Conservation (phyloP, 2,329 filamentous ascomycete species). For the Curvularia spicifera region DNA sequence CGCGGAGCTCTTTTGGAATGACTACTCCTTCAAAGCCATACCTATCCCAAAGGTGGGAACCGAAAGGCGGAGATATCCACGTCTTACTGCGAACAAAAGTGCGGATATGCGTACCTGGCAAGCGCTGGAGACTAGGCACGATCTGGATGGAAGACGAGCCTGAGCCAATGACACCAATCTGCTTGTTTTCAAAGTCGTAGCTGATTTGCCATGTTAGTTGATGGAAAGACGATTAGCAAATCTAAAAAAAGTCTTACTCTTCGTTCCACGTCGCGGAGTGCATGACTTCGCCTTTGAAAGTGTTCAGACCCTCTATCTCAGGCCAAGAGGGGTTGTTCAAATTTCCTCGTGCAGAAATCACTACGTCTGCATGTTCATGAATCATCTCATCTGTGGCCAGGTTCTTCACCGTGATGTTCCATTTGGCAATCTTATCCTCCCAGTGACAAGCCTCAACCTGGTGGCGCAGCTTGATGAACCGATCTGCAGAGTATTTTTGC, state of each 20-base stretch:
- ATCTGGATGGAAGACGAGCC: conserved; percentile 52
- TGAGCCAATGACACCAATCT: conserved; percentile 46
- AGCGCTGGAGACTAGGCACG: conserved; percentile 48
- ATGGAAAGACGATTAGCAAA: background rate
- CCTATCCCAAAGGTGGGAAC: conserved; percentile 37
- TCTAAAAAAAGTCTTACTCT: conserved; percentile 22
- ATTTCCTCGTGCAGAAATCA: conserved; percentile 43
- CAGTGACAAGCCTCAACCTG: conserved; percentile 45
- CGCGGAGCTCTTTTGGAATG: conserved; percentile 35
- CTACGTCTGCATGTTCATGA: conserved; percentile 37
- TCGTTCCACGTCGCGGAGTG: conserved; percentile 47
- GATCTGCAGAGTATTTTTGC: conserved; percentile 46
- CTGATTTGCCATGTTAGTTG: conserved; percentile 21
- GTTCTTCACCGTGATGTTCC: conserved; percentile 47
- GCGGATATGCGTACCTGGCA: conserved; percentile 38
- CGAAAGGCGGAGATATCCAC: conserved; percentile 47
- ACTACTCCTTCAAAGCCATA: conserved; percentile 44
- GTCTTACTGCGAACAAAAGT: conserved; percentile 47
- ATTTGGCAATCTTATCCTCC: conserved; percentile 44
- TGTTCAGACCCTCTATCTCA: conserved; percentile 40
- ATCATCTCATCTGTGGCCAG: conserved; percentile 36
- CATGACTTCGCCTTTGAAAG: conserved; percentile 46
- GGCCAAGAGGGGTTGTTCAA: conserved; percentile 45
- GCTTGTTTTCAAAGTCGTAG: conserved; percentile 43
- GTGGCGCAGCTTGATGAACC: conserved; percentile 49